Evolutionary conservation across 129 eudicot species (phyloP).

Genomic region (Saussurea involucrata): DNA sequence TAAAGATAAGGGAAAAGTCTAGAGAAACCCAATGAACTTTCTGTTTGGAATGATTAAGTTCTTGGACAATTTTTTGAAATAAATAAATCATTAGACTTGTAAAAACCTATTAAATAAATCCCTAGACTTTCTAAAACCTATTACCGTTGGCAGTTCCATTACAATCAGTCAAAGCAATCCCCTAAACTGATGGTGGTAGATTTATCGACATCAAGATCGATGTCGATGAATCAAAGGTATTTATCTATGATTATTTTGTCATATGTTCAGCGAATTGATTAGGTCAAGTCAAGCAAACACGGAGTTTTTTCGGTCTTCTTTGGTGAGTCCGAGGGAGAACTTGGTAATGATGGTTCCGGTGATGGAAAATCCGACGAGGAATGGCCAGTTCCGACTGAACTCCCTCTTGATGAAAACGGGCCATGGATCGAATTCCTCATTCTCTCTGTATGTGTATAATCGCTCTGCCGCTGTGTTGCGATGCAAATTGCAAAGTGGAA

Average conservation of each 20-base stretch:
- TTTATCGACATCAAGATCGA: conserved; percentile 85
- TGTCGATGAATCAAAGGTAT: conserved; percentile 71
- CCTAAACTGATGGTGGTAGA: conserved; percentile 79
- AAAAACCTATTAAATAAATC: too few relatives aligned
- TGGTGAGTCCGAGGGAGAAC: conserved; percentile 60
- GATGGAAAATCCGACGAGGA: conserved; percentile 58
- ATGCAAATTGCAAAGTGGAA: neutral
- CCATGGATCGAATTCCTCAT: conserved; percentile 50
- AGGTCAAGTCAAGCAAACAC: conserved; percentile 34
- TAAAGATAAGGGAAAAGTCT: too few relatives aligned
- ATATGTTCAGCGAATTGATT: neutral
- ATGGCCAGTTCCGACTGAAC: conserved; percentile 41
- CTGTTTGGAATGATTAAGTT: too few relatives aligned
- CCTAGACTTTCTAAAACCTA: too few relatives aligned
- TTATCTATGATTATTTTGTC: neutral
- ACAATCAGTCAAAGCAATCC: conserved; percentile 53
- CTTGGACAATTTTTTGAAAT: too few relatives aligned
- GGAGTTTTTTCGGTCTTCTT: conserved; percentile 72
- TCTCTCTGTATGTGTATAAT: neutral
- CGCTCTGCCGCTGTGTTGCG: neutral
- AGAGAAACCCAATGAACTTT: too few relatives aligned
- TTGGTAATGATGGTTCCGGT: conserved; percentile 71
- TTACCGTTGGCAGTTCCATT: conserved; percentile 83
- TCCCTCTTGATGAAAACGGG: conserved; percentile 35
- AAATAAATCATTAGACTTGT: too few relatives aligned